Conservation (phyloP, 768 basidiomycete species). For the Boletus pseudo-olivaceus region DNA sequence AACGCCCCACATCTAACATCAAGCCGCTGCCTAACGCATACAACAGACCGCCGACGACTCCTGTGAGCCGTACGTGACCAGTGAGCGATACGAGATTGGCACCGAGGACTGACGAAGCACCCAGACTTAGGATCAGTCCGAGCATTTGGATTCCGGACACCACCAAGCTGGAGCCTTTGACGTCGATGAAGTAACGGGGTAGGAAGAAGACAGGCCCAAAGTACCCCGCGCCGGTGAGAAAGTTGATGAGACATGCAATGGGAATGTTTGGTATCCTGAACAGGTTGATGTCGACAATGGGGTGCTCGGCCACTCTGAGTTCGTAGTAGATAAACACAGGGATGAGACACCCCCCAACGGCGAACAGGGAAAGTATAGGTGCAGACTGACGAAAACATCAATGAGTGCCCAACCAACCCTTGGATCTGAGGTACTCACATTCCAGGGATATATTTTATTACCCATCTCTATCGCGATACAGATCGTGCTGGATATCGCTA, state of each 20-base stretch:
- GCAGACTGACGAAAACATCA: constrained; percentile 21
- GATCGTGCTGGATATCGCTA: constrained; percentile 35
- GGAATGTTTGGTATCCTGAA: constrained; percentile 35
- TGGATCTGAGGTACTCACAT: constrained; percentile 19
- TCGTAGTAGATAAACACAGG: constrained; percentile 35
- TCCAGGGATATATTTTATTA: constrained; percentile 36
- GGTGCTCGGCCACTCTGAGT: constrained; percentile 30
- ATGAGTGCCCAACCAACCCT: not conserved
- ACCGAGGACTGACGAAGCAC: constrained; percentile 34
- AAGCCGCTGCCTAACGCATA: constrained; percentile 33
- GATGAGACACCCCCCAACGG: constrained; percentile 30
- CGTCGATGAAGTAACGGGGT: constrained; percentile 38
- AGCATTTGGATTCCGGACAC: constrained; percentile 35
- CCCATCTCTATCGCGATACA: constrained; percentile 38
- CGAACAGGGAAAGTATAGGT: constrained; percentile 28
- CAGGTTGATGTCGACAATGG: constrained; percentile 33
- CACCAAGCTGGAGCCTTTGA: constrained; percentile 32
- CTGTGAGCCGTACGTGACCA: constrained; percentile 31
- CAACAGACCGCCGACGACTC: constrained; percentile 27
- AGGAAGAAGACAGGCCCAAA: constrained; percentile 37
- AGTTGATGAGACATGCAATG: constrained; percentile 35
- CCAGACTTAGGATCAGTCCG: constrained; percentile 32
- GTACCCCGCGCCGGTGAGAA: constrained; percentile 37
- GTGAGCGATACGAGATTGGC: constrained; percentile 33
- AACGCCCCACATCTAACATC: constrained; percentile 32